Conservation (phyloP, 768 basidiomycete species). For the Rhodocollybia butyracea region DNA sequence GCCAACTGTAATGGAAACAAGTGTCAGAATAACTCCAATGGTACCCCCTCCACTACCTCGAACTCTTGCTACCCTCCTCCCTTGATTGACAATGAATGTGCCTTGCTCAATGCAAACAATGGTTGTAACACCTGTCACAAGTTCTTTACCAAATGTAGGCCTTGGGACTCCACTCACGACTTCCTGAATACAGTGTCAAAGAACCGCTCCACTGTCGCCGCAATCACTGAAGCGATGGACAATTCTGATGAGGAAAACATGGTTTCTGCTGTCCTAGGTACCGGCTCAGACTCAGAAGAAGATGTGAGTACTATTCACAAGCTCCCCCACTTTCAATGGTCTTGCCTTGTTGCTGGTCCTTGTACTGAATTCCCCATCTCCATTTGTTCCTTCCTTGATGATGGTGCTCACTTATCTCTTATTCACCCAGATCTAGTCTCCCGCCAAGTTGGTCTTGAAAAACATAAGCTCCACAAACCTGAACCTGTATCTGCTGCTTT, state of each 20-base stretch:
- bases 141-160: too few relatives aligned
- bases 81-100: background rate
- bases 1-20: background rate
- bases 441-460: conserved; percentile 15
- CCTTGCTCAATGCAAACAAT: background rate
- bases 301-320: background rate
- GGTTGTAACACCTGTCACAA: background rate
- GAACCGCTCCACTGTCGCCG: background rate
- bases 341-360: background rate
- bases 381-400: conserved; percentile 22
- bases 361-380: background rate
- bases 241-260: background rate
- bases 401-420: conserved; percentile 28
- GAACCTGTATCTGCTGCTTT: background rate
- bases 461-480: background rate
- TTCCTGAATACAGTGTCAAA: background rate
- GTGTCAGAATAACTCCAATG: too few relatives aligned
- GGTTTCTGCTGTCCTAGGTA: background rate
- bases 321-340: background rate
- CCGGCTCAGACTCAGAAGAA: background rate
- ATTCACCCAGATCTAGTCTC: conserved; percentile 23
- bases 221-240: background rate
- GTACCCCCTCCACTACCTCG: background rate
- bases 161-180: background rate
- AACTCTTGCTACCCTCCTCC: background rate